Base-by-base conservation (phyloP, 1,284 basidiomycete genomes). In the Athelia psychrophila region DNA sequence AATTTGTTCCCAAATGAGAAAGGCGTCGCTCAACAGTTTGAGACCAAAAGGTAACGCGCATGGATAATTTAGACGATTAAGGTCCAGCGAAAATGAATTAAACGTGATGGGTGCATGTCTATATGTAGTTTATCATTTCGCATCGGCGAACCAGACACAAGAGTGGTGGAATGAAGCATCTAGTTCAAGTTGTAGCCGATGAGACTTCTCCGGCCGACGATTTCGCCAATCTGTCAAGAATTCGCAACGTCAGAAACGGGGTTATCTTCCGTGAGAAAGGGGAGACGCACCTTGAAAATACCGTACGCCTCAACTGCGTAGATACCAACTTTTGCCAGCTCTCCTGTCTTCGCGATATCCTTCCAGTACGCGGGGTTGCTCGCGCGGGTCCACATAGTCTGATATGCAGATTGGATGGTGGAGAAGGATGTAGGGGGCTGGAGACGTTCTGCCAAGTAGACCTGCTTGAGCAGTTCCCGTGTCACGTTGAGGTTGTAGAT, bases 221-320 rank as follows among this genome's bases (percentile, higher is more conserved):
- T 95, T 73, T 97, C 93, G 52, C 94, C 94, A 75, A 97, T 83
- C 83, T 91, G 30, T 45, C 20, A n/a, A 18, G 27, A 44, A 15
- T 23, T 18, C 38, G 15, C 46, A 42, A 38, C 49, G 38, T 22
- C 8, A 22, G 18, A 51, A 10, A 23, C 19, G 23, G 3, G 12
- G 15, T 19, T 36, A 9, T 38, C 30, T 44, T 10, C n/a, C 22
- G 50, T 18, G 23, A n/a, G 25, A 12, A 49, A 3, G 8, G 2
- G 2, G 13, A 38, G 33, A 66, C 79, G 45, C 55, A 86, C 87
- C 76, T 89, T 91, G 77, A 89, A 95, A 62, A 95, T 88, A 32
- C 87, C 86, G 65, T 93, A 92, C 40, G 90, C 91, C 72, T 98
- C 95, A 27, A 93, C 71, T 50, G 86, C 95, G 67, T 95, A 96